Base-by-base conservation (phyloP, 441 rosid genomes). In the Biscutella laevigata region DNA sequence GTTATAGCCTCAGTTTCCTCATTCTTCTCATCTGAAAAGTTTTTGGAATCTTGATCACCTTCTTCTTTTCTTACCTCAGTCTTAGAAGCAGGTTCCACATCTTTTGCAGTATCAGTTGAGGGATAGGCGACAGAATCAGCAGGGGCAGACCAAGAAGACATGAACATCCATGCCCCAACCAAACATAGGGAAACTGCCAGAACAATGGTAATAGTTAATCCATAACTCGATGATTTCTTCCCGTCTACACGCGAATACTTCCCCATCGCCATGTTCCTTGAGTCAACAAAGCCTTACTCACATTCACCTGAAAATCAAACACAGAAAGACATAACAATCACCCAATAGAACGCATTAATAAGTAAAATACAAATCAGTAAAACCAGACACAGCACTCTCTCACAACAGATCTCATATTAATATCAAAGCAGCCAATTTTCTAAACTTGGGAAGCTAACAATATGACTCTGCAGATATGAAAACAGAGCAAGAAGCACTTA, bases 141-240 rank as follows among this genome's bases (percentile, higher is more conserved):
- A 0, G 71, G 61, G 40, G 61, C 73, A 61, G 74, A 54, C 34
- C 75, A 71, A 4, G 85, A 66, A 27, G 80, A 75, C 71, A 69
- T 71, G 36, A 77, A 69, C 75, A 69, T 75, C 86, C 89, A 82
- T 9, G 71, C 57, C 39, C 83, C 89, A 65, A 79, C 67, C 21
- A 82, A 69, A 65, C 74, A 68, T 17, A 77, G 41, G n/a, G 76
- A 65, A 32, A 79, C 51, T 17, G 75, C 1, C 15, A 69, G 36
- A 26, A 71, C 73, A 32, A 74, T 37, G 35, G 66, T 69, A 22
- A 74, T 50, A 7, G 72, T 72, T 9, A 71, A 74, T 4, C 78
- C 74, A 55, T 67, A 69, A 57, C 62, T 50, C 2, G 83, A 63
- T 21, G 83, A 76, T 46, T 70, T 82, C 69, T 75, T 73, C 72